Evolutionary conservation across 257 asterid species (phyloP).

Genomic region (Nyctanthes arbortristis): DNA sequence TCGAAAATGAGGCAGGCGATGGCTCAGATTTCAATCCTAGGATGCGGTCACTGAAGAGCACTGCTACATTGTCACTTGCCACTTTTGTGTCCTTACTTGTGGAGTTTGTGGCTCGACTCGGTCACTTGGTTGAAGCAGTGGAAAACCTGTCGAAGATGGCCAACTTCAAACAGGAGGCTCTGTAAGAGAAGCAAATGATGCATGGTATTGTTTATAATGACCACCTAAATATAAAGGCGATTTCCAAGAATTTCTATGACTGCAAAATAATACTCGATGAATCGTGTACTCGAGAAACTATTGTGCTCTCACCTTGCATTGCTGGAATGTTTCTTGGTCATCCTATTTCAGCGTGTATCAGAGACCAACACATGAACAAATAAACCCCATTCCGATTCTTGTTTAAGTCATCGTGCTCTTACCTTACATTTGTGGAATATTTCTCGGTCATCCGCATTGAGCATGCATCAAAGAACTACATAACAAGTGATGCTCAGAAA

Average conservation of each 20-base stretch:
- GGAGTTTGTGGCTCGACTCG: constrained; percentile 68
- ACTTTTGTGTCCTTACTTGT: constrained; percentile 59
- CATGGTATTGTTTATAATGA: neutral
- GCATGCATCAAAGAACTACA: no score
- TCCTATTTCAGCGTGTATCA: no score
- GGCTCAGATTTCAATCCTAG: constrained; percentile 33
- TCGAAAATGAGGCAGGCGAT: constrained; percentile 39
- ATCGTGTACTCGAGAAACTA: neutral
- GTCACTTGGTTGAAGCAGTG: constrained; percentile 70
- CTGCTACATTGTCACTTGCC: constrained; percentile 56
- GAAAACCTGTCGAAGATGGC: constrained; percentile 63
- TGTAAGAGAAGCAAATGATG: constrained; percentile 9
- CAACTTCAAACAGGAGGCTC: constrained; percentile 42
- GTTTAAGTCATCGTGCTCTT: no score
- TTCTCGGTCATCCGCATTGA: no score
- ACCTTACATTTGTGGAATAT: no score
- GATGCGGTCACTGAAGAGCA: constrained; percentile 55
- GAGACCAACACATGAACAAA: neutral
- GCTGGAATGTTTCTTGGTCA: neutral
- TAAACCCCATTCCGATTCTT: neutral
- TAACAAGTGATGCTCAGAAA: no score
- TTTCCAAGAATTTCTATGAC: neutral
- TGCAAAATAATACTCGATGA: neutral
- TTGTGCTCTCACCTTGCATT: neutral
- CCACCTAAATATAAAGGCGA: neutral